These are phyloP conservation scores for Podila minutissima DNA, from an alignment of 192 early-diverging fungal species.

Conservation along the genomic window DNA sequence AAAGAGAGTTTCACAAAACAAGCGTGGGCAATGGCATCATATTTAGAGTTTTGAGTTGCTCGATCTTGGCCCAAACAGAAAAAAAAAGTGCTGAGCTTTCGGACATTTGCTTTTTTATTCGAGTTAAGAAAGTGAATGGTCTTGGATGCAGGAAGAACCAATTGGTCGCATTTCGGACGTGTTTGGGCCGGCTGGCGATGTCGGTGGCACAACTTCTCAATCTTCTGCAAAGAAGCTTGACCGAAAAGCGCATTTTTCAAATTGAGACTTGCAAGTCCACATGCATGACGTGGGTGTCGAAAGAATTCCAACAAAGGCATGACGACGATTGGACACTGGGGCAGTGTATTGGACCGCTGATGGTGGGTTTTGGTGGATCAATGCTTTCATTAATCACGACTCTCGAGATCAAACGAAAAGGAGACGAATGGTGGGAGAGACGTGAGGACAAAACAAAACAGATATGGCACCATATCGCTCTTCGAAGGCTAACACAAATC, in stretches of 20 bases:
- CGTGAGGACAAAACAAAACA: slow-evolving; percentile 5
- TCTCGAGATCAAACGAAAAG: background rate
- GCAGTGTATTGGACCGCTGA: no score
- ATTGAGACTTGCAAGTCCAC: no score
- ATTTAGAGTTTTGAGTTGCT: slow-evolving; percentile 17
- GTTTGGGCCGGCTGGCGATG: no score
- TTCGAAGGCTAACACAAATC: background rate
- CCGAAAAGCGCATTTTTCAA: no score
- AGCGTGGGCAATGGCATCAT: slow-evolving; percentile 27
- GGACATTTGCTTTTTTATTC: background rate
- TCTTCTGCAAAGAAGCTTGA: no score
- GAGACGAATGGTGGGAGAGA: background rate
- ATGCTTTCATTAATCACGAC: background rate
- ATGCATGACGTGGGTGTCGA: background rate
- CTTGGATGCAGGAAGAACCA: no score
- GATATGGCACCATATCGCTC: slow-evolving; percentile 53
- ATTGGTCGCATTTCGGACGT: no score
- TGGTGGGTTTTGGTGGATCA: no score
- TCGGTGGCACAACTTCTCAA: no score
- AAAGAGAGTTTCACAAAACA: background rate
- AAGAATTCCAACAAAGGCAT: background rate
- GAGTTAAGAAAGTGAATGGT: no score
- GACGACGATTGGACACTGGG: no score
- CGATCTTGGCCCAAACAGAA: background rate
- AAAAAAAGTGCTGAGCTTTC: no score